Conservation (phyloP, 306 rosid species). For the Lathyrus tuberosus region DNA sequence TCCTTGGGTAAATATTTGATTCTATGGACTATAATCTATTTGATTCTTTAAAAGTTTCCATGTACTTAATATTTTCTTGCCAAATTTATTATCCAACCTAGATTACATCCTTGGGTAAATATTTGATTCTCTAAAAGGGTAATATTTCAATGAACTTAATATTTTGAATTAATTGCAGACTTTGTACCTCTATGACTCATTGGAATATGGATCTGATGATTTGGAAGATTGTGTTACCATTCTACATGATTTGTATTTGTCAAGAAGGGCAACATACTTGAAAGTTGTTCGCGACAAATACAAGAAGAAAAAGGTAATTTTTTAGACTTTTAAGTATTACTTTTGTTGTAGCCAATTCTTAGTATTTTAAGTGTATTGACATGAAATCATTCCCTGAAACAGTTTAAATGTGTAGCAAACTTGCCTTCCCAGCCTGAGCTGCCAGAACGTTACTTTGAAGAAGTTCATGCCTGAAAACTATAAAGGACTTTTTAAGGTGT, state of each 20-base stretch:
- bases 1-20: too few species aligned
- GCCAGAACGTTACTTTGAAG: conserved; percentile 52
- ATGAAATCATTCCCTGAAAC: conserved; percentile 31
- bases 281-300: conserved; percentile 69
- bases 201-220: conserved; percentile 55
- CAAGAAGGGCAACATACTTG: conserved; percentile 67
- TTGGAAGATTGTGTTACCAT: conserved; percentile 60
- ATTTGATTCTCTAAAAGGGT: too few species aligned
- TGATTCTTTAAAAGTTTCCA: too few species aligned
- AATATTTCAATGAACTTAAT: too few species aligned
- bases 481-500: too few species aligned
- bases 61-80: too few species aligned
- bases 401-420: conserved; percentile 76
- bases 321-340: background rate
- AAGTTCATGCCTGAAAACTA: background rate
- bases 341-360: background rate
- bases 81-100: too few species aligned
- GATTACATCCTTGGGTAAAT: too few species aligned
- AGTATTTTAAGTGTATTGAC: background rate
- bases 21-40: too few species aligned
- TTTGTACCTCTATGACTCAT: conserved; percentile 43
- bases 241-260: conserved; percentile 66
- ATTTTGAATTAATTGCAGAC: conserved; percentile 43
- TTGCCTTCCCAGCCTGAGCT: conserved; percentile 74
- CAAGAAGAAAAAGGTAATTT: conserved; percentile 67